These are phyloP conservation scores for Crotalaria pallida DNA, from an alignment of 306 rosid genomes.

Conservation along the genomic window DNA sequence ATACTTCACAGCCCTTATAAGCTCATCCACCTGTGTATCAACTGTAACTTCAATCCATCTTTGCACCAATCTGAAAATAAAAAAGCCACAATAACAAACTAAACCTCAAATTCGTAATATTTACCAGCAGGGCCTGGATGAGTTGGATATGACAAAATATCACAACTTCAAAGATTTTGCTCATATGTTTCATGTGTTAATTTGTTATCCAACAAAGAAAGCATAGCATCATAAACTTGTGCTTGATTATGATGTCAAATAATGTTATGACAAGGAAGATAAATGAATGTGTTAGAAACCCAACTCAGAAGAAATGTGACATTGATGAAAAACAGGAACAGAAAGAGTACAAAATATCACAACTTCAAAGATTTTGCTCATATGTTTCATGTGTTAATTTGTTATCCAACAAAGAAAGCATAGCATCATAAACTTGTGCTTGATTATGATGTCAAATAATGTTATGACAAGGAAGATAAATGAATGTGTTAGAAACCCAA, in stretches of 20 bases:
- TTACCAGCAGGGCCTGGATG: background rate
- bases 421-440: background rate
- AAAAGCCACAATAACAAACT: constrained; percentile 12
- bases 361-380: background rate
- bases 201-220: constrained; percentile 2
- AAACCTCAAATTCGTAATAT: constrained; percentile 11
- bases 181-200: background rate
- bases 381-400: background rate
- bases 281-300: background rate
- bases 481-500: background rate
- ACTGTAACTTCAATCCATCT: constrained; percentile 80
- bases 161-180: background rate
- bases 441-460: no score
- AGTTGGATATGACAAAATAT: background rate
- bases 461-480: background rate
- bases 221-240: background rate
- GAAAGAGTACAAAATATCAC: background rate
- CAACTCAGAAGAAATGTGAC: background rate
- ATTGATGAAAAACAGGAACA: no score
- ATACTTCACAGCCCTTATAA: constrained; percentile 65
- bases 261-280: background rate
- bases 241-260: background rate
- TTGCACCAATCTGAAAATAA: constrained; percentile 68
- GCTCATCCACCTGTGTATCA: constrained; percentile 81
- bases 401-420: constrained; percentile 4